These are phyloP conservation scores for Strobilomyces dryophilus DNA, from an alignment of 768 basidiomycete genomes.

Conservation along the genomic window DNA sequence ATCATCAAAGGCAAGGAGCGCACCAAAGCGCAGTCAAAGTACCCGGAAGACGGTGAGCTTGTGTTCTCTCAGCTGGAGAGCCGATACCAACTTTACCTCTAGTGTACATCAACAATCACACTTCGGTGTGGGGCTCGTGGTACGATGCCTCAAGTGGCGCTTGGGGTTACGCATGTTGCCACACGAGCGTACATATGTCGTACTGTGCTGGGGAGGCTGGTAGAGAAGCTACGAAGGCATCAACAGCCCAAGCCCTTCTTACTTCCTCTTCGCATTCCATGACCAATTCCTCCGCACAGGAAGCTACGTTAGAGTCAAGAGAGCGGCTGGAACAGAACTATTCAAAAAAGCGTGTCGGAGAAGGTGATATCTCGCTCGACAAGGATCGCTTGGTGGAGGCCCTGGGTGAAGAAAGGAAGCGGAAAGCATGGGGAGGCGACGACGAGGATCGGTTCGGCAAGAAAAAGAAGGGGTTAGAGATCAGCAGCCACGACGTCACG, in stretches of 20 bases:
- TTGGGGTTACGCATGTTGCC: constrained; percentile 98
- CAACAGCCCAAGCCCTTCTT: constrained; percentile 67
- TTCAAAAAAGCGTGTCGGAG: constrained; percentile 75
- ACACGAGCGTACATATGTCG: constrained; percentile 78
- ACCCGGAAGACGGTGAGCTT: constrained; percentile 89
- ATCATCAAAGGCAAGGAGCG: constrained; percentile 89
- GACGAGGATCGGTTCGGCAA: constrained; percentile 53
- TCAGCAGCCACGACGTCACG: constrained; percentile 73
- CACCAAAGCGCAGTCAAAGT: constrained; percentile 86
- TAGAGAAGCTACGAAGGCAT: constrained; percentile 73
- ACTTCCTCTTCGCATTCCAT: constrained; percentile 33
- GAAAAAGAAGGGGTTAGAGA: constrained; percentile 50
- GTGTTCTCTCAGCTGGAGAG: neutral
- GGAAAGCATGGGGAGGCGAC: constrained; percentile 58
- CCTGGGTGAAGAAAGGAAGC: constrained; percentile 74
- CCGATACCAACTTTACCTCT: neutral
- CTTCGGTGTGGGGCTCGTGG: constrained; percentile 97
- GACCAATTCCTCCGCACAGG: constrained; percentile 29
- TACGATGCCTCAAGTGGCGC: constrained; percentile 62
- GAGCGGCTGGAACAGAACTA: constrained; percentile 63
- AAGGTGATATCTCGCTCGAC: constrained; percentile 76
- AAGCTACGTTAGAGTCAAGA: constrained; percentile 26
- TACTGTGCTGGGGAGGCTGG: constrained; percentile 90
- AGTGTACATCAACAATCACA: constrained; percentile 94
- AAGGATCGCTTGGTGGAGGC: constrained; percentile 65